Conservation (phyloP, 768 basidiomycete genomes). For the Amanita muscaria region DNA sequence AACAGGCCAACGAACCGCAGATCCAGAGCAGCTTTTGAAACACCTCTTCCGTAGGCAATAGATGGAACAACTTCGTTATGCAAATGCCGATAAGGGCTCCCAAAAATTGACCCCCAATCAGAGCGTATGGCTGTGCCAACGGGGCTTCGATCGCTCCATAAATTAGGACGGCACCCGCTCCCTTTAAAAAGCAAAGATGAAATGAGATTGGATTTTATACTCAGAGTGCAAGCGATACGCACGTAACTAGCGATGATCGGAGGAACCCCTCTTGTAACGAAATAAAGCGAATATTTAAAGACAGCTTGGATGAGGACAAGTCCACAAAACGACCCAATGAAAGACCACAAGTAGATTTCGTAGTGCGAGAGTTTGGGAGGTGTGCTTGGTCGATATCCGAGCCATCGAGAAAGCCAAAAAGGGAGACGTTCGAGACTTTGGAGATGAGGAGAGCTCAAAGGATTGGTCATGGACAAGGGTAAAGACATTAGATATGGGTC, state of each 20-base stretch:
- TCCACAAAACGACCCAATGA: constrained; percentile 42
- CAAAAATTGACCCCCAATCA: constrained; percentile 44
- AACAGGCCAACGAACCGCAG: constrained; percentile 38
- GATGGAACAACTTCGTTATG: constrained; percentile 42
- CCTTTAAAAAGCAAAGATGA: constrained; percentile 24
- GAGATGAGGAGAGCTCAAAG: too few species aligned
- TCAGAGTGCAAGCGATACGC: constrained; percentile 13
- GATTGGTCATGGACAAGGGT: too few species aligned
- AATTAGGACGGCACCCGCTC: constrained; percentile 42
- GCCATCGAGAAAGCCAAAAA: constrained; percentile 30
- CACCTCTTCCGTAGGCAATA: constrained; percentile 32
- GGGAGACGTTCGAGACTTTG: too few species aligned
- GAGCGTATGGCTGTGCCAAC: constrained; percentile 42
- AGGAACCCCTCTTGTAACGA: constrained; percentile 35
- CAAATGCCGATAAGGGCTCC: constrained; percentile 40
- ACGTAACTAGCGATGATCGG: constrained; percentile 42
- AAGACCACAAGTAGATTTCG: constrained; percentile 43
- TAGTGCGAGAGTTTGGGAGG: constrained; percentile 25
- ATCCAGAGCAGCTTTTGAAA: constrained; percentile 41
- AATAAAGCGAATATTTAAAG: constrained; percentile 38
- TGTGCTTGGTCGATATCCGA: constrained; percentile 32
- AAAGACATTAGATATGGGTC: too few species aligned
- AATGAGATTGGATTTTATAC: neutral
- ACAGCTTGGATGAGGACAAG: constrained; percentile 41
- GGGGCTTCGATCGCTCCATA: constrained; percentile 46